phyloP scores from a whole-genome alignment of 2,329 filamentous ascomycete species.

The Cytospora piceae region DNA sequence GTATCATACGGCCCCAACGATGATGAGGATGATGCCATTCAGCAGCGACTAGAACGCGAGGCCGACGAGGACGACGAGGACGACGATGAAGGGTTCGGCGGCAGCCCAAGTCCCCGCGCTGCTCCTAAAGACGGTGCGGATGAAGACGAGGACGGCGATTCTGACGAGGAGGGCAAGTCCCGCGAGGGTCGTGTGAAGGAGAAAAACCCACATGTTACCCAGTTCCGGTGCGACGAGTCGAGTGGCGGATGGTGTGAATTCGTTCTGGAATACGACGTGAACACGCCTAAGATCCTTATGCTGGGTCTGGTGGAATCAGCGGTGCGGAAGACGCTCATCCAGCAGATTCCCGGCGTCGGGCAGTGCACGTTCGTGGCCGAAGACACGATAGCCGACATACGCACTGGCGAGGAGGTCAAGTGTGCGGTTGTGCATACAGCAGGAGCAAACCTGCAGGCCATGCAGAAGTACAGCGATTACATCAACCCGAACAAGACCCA shows the following conservation, averaged over 20 bases:
- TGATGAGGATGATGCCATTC: slow-evolving; percentile 82
- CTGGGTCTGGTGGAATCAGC: slow-evolving; percentile 86
- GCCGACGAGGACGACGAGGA: slow-evolving; percentile 49
- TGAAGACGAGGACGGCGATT: slow-evolving; percentile 44
- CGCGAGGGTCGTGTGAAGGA: slow-evolving; percentile 68
- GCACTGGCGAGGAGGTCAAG: slow-evolving; percentile 52
- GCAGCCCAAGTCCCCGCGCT: slow-evolving; percentile 48
- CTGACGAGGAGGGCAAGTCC: slow-evolving; percentile 46
- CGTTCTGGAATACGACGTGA: slow-evolving; percentile 78
- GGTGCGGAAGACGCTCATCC: slow-evolving; percentile 78
- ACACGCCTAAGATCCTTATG: slow-evolving; percentile 89
- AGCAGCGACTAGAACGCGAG: slow-evolving; percentile 63
- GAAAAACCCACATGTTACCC: slow-evolving; percentile 67
- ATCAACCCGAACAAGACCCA: slow-evolving; percentile 85
- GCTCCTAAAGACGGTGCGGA: slow-evolving; percentile 43
- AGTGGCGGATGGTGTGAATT: slow-evolving; percentile 77
- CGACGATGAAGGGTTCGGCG: slow-evolving; percentile 57
- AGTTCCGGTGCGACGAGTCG: slow-evolving; percentile 79
- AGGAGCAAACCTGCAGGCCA: slow-evolving; percentile 86
- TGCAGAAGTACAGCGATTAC: slow-evolving; percentile 84
- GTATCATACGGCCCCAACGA: slow-evolving; percentile 92
- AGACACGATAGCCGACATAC: slow-evolving; percentile 55
- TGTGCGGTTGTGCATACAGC: slow-evolving; percentile 72
- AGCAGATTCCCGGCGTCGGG: slow-evolving; percentile 79
- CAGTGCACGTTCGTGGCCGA: slow-evolving; percentile 69